Conservation (phyloP, 176 grass and related monocot species). For the Elaeis guineensis region DNA sequence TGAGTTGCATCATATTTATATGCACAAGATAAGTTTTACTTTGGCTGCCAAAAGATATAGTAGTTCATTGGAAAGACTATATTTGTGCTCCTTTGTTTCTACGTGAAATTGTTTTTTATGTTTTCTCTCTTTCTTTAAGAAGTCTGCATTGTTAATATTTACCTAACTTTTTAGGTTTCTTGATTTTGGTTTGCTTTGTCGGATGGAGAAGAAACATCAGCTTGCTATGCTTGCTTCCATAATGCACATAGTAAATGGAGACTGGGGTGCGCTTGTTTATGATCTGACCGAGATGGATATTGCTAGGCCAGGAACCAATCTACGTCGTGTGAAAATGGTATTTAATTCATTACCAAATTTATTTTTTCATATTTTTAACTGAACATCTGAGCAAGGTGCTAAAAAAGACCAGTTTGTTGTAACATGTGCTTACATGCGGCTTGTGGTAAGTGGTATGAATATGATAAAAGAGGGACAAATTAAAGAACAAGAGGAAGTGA, state of each 20-base stretch:
- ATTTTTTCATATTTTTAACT: not conserved
- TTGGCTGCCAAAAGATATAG: too few relatives aligned
- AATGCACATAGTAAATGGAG: slow-evolving; percentile 83
- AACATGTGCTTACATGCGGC: too few relatives aligned
- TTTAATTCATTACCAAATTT: not conserved
- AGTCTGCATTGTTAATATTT: slow-evolving; percentile 10
- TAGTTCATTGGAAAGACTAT: not conserved
- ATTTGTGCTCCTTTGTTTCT: not conserved
- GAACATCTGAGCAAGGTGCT: too few relatives aligned
- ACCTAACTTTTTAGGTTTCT: slow-evolving; percentile 59
- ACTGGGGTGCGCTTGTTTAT: slow-evolving; percentile 83
- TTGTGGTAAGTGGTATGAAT: too few relatives aligned
- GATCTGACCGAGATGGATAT: slow-evolving; percentile 88
- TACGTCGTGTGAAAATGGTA: slow-evolving; percentile 85
- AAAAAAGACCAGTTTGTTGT: too few relatives aligned
- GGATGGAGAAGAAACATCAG: slow-evolving; percentile 94
- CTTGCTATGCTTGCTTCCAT: slow-evolving; percentile 85
- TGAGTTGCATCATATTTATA: too few relatives aligned
- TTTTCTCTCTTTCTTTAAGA: slow-evolving; percentile 1
- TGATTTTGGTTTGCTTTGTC: slow-evolving; percentile 94
- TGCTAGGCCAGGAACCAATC: slow-evolving; percentile 69
- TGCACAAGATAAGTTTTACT: too few relatives aligned
- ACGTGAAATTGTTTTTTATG: not conserved
- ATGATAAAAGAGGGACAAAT: too few relatives aligned
- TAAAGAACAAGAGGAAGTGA: too few relatives aligned